Evolutionary conservation across 2,329 filamentous ascomycete species (phyloP), one percentile per base, ranked within the genome.

Genomic region (Alternaria consortialis): DNA sequence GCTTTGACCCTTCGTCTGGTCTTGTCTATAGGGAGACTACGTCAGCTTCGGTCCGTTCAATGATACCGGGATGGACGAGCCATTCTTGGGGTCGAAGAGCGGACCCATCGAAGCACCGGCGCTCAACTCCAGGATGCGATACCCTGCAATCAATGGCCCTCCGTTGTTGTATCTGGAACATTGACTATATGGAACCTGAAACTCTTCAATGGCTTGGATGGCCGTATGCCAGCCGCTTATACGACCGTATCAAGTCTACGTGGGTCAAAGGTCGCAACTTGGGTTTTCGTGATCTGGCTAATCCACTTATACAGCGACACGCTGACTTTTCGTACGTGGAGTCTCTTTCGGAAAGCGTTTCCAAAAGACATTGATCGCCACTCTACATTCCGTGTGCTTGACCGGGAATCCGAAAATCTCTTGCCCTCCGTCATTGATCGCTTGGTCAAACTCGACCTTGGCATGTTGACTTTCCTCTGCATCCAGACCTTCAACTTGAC

Each of bases 391-490:
- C 50, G 51, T 27, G 54, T 66, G 17, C 53, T 52, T 25, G 60
- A 60, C 15, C 5, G 34, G 36, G 47, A 39, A 5, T 31, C 25
- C 20, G 46, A 27, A 23, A 23, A n/a, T 54, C 56, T 5, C 51
- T 58, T 70, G 6, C 57, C 61, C 8, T 63, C 66, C 11, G 62
- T 75, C 5, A 31, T 52, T 9, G 43, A 55, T 11, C 62, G 66
- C 7, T 47, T 75, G 6, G 32, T 31, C 8, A 63, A 54, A 11
- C 62, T 73, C 13, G 56, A 70, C 1, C 42, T 56, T 23, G 42
- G 58, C 44, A 57, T 58, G 15, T n/a, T 72, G 15, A 66, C 69
- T 5, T 65, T 69, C 25, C 67, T 75, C 27, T 66, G 64, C 20
- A 57, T 74, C 3, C 61, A 50, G 5, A 44, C 58, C 12, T 48